Evolutionary conservation across 164 flowering plant genomes (phyloP).

Genomic region (grape (Vitis vinifera)): DNA sequence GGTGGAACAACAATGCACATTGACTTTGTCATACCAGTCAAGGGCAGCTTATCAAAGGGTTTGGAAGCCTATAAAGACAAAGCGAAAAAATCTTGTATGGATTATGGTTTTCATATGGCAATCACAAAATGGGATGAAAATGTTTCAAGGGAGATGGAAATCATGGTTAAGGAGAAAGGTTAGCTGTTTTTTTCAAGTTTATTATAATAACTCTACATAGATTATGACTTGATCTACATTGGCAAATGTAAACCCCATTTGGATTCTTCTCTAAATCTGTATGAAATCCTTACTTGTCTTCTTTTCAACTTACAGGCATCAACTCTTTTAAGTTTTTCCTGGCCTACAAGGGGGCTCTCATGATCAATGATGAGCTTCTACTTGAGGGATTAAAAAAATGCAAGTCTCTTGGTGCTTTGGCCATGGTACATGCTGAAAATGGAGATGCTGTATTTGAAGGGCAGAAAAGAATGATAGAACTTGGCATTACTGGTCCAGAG

Average conservation of each 20-base stretch:
- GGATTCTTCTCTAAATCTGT: neutral
- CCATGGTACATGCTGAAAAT: slow-evolving; percentile 99
- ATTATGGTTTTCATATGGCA: slow-evolving; percentile 98
- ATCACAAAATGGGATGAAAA: slow-evolving; percentile 87
- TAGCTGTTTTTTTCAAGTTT: slow-evolving; percentile 1
- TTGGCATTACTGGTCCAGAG: slow-evolving; percentile 96
- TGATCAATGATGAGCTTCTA: slow-evolving; percentile 81
- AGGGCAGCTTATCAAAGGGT: slow-evolving; percentile 78
- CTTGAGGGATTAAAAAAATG: slow-evolving; percentile 81
- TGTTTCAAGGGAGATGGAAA: slow-evolving; percentile 89
- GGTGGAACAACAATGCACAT: slow-evolving; percentile 99
- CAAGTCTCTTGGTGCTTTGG: slow-evolving; percentile 94
- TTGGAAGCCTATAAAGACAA: slow-evolving; percentile 65
- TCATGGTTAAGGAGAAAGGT: slow-evolving; percentile 96
- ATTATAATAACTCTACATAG: neutral
- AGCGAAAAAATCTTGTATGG: slow-evolving; percentile 78
- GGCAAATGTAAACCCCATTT: neutral
- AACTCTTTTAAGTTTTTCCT: slow-evolving; percentile 96
- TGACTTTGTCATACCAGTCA: slow-evolving; percentile 88
- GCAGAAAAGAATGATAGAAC: slow-evolving; percentile 84
- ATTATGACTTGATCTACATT: neutral
- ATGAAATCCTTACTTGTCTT: neutral
- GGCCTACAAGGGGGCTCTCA: slow-evolving; percentile 81
- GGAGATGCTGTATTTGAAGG: slow-evolving; percentile 96
- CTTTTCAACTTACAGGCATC: slow-evolving; percentile 50